Evolutionary conservation across 345 rosid species (phyloP), one percentile per base, ranked within the genome.

Genomic region (Stellera chamaejasme): DNA sequence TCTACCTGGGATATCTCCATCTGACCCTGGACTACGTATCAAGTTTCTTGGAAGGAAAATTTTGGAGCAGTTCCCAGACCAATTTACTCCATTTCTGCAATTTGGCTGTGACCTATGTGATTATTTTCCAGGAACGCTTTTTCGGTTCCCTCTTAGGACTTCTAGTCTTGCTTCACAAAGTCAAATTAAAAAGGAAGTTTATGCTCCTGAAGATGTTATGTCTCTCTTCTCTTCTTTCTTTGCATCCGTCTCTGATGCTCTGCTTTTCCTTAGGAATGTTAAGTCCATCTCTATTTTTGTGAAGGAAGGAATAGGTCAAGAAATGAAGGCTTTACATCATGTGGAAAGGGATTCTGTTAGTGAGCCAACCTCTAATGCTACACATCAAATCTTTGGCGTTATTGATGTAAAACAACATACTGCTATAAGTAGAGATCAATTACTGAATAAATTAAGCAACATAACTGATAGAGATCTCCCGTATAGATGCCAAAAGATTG

Each of bases 11-110:
- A 85, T 87, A 62, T 81, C 96, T 60, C 98, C 98, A 55, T 85
- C 96, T 47, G 96, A 91, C 72, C 98, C 98, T 48, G 98, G 98
- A 58, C 75, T 91, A 77, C 82, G 98, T 60, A 91, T 91, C 67
- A 79, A 86, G 67, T 91, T 81, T 76, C 82, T 65, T 6, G 96
- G 98, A 48, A 83, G 91, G 72, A 83, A 83, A 68, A 79, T 91
- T 56, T 66, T 91, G 77, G 98, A 91, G 54, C 94, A 91, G 76
- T 91, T 90, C 72, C 97, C 97, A 56, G 97, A 90, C 71, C 96
- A 90, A 53, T 90, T 90, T 78, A 78, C 97, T 50, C 96, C 97
- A 16, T 91, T 85, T 64, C 71, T 91, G 64, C 90, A 87, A 62
- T 91, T 91, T 74, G 98, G 98, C 55, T 91, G 98, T 66, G 95